These are phyloP conservation scores for Sequoia sempervirens DNA, from an alignment of 75 land plant genomes.

Conservation along the genomic window DNA sequence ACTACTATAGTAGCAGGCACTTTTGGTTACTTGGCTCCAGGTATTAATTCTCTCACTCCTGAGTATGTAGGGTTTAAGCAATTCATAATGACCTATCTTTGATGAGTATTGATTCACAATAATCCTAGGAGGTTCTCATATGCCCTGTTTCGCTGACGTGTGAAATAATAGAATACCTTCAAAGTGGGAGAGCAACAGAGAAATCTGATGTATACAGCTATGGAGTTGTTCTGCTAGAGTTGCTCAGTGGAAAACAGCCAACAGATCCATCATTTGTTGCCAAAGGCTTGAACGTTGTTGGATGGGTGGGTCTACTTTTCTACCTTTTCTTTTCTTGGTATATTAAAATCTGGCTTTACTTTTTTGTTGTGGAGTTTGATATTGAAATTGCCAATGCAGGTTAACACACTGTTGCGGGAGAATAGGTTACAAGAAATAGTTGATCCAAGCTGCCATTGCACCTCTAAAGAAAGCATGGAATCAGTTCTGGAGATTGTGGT, in stretches of 20 bases:
- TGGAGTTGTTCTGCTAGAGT: slow-evolving; percentile 88
- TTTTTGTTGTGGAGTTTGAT: background rate
- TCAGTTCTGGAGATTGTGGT: slow-evolving; percentile 69
- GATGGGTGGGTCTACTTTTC: slow-evolving; percentile 63
- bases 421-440: slow-evolving; percentile 57
- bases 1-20: slow-evolving; percentile 95
- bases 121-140: background rate
- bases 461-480: slow-evolving; percentile 65
- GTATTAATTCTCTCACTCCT: slow-evolving; percentile 22
- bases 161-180: slow-evolving; percentile 67
- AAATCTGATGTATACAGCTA: slow-evolving; percentile 95
- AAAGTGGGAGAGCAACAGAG: slow-evolving; percentile 87
- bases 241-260: slow-evolving; percentile 89
- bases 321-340: background rate
- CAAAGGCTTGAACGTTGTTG: slow-evolving; percentile 81
- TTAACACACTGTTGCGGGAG: slow-evolving; percentile 51
- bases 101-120: background rate
- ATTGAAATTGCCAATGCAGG: slow-evolving; percentile 29
- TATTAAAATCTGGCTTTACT: too few relatives aligned
- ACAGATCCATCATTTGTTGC: slow-evolving; percentile 72
- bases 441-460: slow-evolving; percentile 53
- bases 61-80: background rate
- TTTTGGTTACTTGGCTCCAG: slow-evolving; percentile 96
- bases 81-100: background rate
- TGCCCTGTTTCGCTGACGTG: background rate